Evolutionary conservation across 257 asterid species (phyloP), one percentile per base, ranked within the genome.

Genomic region (Orobanche coerulescens): DNA sequence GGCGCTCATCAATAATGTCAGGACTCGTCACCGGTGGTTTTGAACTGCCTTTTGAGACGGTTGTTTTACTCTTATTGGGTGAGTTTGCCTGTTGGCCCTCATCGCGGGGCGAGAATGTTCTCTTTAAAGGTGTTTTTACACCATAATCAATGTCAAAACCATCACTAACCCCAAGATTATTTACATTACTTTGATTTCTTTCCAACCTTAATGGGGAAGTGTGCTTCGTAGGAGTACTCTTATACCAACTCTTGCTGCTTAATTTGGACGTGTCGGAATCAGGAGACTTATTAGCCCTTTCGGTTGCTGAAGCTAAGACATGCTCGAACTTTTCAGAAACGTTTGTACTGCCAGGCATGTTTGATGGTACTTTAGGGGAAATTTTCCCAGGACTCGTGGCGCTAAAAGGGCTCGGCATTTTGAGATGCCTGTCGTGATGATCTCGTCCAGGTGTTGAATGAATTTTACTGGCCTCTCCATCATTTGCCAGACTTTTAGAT

Each of bases 41-140:
- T 64, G 82, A 68, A 62, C 71, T 70, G 55, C 75, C 52, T 30
- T 31, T 51, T 65, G 79, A 70, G 54, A 64, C 56, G 54, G 68
- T n/a, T 33, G 28, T 30, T 63, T 77, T 78, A 77, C 80, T 78
- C 70, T 76, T 82, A 66, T 65, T 69, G 36, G 82, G 57, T 61
- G 73, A 70, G 4, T 33, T 54, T 59, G 14, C 52, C 52, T 67
- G 61, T 42, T 71, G 64, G 59, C 54, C 83, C 73, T 79, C 77
- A 43, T 73, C 76, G 49, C 2, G 22, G 58, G 30, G 4, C 13
- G 26, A 20, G 12, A 15, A 8, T 5, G 72, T 42, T 43, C 24
- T 65, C 61, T 51, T 61, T 42, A 33, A 23, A 42, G 83, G 81
- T 61, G 78, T 67, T 48, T 67, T 69, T 20, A 33, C 62, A 66